Base-by-base conservation (phyloP, 805 yeast species). In the Maudiozyma saulgeensis region DNA sequence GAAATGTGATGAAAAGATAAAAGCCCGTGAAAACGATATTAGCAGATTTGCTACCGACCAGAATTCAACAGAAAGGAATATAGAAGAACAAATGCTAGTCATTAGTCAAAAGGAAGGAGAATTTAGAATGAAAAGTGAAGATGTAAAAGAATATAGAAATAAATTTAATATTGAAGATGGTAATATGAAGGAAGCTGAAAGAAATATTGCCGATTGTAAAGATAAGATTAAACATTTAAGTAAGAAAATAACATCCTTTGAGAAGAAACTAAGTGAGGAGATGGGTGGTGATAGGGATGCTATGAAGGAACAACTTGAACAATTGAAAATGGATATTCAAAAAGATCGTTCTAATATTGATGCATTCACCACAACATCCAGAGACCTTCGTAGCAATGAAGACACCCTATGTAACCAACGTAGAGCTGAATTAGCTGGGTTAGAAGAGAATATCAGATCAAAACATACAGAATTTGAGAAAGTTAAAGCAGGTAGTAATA, bases 261-360 rank as follows among this genome's bases (percentile, higher is more conserved):
- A 68, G 45, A 52, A 57, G 13, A 53, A 54, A 37, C 42, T 64
- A 28, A 51, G 56, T 18, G 49, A 49, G n/a, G 68, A 67, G 43
- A 51, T 63, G 45, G 63, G 62, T 19, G 69, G 63, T 19, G 62
- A 64, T 43, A 61, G 57, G 48, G 62, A 58, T 31, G 57, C 60
- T 31, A 58, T 62, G 62, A 51, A 51, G 38, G 37, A 50, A 21
- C 60, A 60, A 28, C 44, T 54, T 35, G 35, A 25, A 37, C 43
- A 32, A 3, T 41, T 53, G 41, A 59, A 50, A 31, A 26, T 25
- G 42, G 44, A 47, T 46, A 53, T 54, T 38, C 52, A 52, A 35
- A 49, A 52, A 16, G 35, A 52, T 12, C 49, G 51, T 21, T 40
- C 50, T 1, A 45, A 32, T 9, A 15, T 51, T 2, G 44, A 46